Evolutionary conservation across 495 filamentous ascomycete species (phyloP).

Genomic region (Talaromyces nanjingensis): DNA sequence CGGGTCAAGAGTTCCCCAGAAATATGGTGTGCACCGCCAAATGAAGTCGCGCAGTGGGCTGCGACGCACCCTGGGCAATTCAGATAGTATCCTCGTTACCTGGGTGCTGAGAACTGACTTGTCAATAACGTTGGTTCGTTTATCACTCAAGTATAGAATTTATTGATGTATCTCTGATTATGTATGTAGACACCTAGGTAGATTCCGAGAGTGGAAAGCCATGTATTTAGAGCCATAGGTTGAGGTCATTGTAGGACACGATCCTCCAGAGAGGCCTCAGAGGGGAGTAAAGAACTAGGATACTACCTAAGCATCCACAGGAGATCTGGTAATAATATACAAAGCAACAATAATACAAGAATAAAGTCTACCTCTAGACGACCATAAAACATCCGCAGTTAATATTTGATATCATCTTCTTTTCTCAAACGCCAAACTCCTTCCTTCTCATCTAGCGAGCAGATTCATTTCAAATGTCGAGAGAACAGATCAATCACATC

Average conservation of each 20-base stretch:
- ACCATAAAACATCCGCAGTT: background rate
- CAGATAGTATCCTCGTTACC: too few relatives aligned
- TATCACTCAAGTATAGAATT: background rate
- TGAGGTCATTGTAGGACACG: background rate
- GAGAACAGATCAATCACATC: constrained; percentile 11
- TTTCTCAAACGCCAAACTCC: constrained; percentile 2
- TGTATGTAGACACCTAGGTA: background rate
- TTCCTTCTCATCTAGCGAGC: background rate
- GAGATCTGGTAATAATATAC: background rate
- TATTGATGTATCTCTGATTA: background rate
- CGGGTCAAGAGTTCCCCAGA: too few relatives aligned
- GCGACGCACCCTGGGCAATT: too few relatives aligned
- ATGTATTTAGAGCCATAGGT: background rate
- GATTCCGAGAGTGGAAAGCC: background rate
- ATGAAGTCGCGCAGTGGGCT: too few relatives aligned
- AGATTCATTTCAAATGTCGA: background rate
- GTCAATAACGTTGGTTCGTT: too few relatives aligned
- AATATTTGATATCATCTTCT: background rate
- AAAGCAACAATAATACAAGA: background rate
- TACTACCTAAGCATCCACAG: background rate
- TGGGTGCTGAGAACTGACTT: too few relatives aligned
- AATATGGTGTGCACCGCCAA: too few relatives aligned
- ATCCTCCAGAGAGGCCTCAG: background rate
- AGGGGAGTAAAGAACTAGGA: background rate
- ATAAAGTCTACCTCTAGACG: background rate